phyloP scores from a whole-genome alignment of 148 eudicot species.

The Chenopodium berlandieri region DNA sequence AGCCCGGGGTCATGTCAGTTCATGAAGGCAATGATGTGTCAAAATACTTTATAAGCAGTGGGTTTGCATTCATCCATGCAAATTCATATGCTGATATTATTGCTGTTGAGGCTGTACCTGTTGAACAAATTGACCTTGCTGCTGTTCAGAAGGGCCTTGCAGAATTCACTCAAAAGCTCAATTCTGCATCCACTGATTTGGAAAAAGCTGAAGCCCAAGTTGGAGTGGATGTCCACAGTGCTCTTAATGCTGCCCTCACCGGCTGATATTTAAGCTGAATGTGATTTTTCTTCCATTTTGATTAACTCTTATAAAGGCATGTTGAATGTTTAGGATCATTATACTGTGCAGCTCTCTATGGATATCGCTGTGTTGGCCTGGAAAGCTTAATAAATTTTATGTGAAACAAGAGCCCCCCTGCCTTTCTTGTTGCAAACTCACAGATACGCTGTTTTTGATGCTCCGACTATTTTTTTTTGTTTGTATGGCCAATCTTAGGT shows the following conservation, averaged over 20 bases:
- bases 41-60: slow-evolving; percentile 74
- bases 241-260: slow-evolving; percentile 63
- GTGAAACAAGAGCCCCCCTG: slow-evolving; percentile 25
- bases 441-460: slow-evolving; percentile 11
- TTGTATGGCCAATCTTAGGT: slow-evolving; percentile 13
- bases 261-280: slow-evolving; percentile 35
- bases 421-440: slow-evolving; percentile 19
- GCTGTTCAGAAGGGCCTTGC: slow-evolving; percentile 75
- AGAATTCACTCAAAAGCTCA: slow-evolving; percentile 79
- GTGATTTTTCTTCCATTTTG: slow-evolving; percentile 15
- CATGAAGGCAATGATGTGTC: slow-evolving; percentile 66
- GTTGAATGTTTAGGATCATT: slow-evolving; percentile 27
- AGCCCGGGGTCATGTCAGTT: slow-evolving; percentile 69
- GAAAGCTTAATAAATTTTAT: slow-evolving; percentile 20
- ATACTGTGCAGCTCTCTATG: slow-evolving; percentile 20
- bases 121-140: slow-evolving; percentile 69
- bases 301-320: slow-evolving; percentile 17
- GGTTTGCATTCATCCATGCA: slow-evolving; percentile 73
- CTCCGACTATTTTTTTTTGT: background rate
- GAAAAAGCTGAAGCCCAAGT: slow-evolving; percentile 96
- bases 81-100: slow-evolving; percentile 72
- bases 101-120: slow-evolving; percentile 82
- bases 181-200: slow-evolving; percentile 71
- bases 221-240: slow-evolving; percentile 80
- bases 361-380: slow-evolving; percentile 15